These are phyloP conservation scores for Cordyceps farinosa DNA, from an alignment of 2,329 filamentous ascomycete species.

Conservation along the genomic window DNA sequence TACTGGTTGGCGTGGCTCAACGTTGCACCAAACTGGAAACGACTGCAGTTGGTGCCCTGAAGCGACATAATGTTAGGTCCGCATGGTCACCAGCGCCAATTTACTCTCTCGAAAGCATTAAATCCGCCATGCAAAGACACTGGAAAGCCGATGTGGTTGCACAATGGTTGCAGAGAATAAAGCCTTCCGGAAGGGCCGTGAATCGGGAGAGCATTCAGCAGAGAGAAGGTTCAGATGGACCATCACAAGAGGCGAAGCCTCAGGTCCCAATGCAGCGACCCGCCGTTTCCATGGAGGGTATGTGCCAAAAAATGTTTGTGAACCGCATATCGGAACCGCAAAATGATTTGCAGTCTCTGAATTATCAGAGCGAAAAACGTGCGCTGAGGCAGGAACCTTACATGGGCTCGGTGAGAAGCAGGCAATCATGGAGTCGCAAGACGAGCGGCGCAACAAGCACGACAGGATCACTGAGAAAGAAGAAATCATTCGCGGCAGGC, in stretches of 20 bases:
- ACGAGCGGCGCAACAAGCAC: constrained; percentile 2
- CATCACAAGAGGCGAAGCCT: background rate
- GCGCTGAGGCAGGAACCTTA: background rate
- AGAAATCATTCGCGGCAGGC: constrained; percentile 16
- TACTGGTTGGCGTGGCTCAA: constrained; percentile 33
- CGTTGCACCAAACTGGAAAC: constrained; percentile 52
- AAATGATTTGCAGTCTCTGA: background rate
- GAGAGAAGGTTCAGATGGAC: too few relatives aligned
- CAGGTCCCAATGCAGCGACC: background rate
- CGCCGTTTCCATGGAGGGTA: background rate
- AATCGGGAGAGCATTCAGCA: background rate
- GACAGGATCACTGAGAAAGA: constrained; percentile 11
- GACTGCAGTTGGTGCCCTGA: constrained; percentile 47
- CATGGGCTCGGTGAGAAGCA: background rate
- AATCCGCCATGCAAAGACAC: constrained; percentile 44
- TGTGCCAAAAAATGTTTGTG: background rate
- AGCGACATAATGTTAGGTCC: constrained; percentile 45
- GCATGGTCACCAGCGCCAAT: constrained; percentile 47
- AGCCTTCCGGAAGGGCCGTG: background rate
- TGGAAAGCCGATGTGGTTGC: constrained; percentile 46
- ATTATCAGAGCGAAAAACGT: constrained; percentile 8
- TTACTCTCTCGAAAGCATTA: constrained; percentile 37
- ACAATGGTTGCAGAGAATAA: constrained; percentile 38
- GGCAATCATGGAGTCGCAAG: background rate
- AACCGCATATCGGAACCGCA: background rate